These are phyloP conservation scores for Brachypodium distachyon DNA, from an alignment of 202 grass and related monocot species.

Conservation along the genomic window DNA sequence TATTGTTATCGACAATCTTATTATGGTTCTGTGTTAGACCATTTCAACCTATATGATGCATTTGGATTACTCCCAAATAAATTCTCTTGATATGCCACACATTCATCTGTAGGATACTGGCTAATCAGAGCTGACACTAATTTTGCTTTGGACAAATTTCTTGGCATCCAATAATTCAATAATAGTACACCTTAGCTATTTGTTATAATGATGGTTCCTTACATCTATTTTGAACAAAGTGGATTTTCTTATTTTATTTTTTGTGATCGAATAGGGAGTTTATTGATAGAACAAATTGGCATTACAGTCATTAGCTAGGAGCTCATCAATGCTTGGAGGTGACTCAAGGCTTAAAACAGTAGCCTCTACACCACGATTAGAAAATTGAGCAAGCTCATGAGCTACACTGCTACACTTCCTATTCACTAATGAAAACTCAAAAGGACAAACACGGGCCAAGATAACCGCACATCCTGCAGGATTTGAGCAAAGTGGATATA, in stretches of 20 bases:
- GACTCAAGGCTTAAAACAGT: too few species aligned
- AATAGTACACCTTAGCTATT: background rate
- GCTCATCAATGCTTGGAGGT: too few species aligned
- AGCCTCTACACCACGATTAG: too few species aligned
- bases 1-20: background rate
- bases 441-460: too few species aligned
- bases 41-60: background rate
- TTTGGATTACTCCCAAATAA: background rate
- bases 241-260: too few species aligned
- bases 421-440: too few species aligned
- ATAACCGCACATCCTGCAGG: too few species aligned
- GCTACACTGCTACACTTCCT: too few species aligned
- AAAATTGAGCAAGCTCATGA: too few species aligned
- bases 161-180: background rate
- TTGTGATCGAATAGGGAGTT: too few species aligned
- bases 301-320: too few species aligned
- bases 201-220: background rate
- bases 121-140: background rate
- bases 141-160: background rate
- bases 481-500: background rate
- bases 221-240: background rate
- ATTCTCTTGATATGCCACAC: background rate
- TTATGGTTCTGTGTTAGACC: background rate
- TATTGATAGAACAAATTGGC: too few species aligned
- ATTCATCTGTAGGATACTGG: background rate